These are phyloP conservation scores for Crithidia expoeki DNA, from an alignment of 208 protist genomes.

Conservation along the genomic window DNA sequence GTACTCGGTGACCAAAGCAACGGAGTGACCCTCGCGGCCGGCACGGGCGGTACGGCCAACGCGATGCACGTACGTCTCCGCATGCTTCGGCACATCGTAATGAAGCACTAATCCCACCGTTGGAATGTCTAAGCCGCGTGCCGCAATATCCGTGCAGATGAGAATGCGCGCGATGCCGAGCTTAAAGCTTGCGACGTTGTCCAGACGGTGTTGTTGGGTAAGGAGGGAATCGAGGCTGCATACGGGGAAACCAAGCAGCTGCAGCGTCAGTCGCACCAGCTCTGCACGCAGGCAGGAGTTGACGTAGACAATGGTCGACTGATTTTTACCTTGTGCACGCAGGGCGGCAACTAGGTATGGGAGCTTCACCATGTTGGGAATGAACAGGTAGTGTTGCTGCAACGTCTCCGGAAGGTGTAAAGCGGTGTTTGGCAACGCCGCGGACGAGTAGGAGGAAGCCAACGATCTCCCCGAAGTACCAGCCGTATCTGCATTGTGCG, in stretches of 20 bases:
- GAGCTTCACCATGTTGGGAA: constrained; percentile 87
- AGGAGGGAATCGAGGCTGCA: constrained; percentile 98
- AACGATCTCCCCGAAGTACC: not conserved
- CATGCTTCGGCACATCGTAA: constrained; percentile 96
- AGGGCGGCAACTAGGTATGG: constrained; percentile 78
- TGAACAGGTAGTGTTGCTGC: constrained; percentile 72
- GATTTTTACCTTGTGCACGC: constrained; percentile 50
- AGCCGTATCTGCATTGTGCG: constrained; percentile 4
- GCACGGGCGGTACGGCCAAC: constrained; percentile 97
- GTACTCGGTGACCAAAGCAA: constrained; percentile 83
- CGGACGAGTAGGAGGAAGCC: not conserved
- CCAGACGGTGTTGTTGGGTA: constrained; percentile 95
- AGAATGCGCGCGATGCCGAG: constrained; percentile 88
- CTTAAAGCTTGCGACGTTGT: constrained; percentile 98
- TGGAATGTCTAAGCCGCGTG: constrained; percentile 98
- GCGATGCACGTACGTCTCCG: constrained; percentile 97
- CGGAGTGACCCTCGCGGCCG: constrained; percentile 63
- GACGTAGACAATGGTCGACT: constrained; percentile 86
- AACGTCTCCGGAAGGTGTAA: constrained; percentile 55
- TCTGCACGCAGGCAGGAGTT: constrained; percentile 87
- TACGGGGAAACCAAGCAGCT: constrained; percentile 96
- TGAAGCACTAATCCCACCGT: constrained; percentile 96
- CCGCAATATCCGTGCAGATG: constrained; percentile 92
- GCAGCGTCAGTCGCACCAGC: constrained; percentile 84
- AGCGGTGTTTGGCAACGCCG: not conserved